A percentile compares a stretch with the other conserved stretches of the same genome.
Conservation (phyloP, 2,329 filamentous ascomycete genomes). For the Aspergillus proliferans region DNA sequence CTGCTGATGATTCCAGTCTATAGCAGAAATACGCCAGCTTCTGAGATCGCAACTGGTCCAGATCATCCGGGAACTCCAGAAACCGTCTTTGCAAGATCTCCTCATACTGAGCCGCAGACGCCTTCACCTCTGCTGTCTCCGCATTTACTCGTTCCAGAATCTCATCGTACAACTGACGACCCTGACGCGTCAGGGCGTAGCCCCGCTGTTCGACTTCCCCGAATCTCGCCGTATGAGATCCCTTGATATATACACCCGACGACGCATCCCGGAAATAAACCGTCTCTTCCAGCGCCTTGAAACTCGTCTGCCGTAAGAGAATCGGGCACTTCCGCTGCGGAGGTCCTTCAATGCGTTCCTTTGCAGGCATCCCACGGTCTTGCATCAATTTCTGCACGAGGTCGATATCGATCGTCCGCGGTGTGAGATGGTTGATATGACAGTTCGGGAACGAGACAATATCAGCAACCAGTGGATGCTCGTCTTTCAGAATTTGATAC, state of each 20-base stretch:
- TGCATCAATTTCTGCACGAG: slow-evolving; percentile 41
- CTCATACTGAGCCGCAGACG: slow-evolving; percentile 9
- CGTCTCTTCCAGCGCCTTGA: slow-evolving; percentile 46
- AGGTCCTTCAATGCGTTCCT: slow-evolving; percentile 49
- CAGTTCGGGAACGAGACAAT: slow-evolving; percentile 39
- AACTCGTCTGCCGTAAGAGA: slow-evolving; percentile 50
- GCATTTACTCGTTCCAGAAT: slow-evolving; percentile 27
- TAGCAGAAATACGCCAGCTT: slow-evolving; percentile 40
- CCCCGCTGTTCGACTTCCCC: slow-evolving; percentile 52
- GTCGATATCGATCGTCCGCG: slow-evolving; percentile 46
- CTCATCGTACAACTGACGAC: slow-evolving; percentile 43
- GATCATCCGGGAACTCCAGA: slow-evolving; percentile 38
- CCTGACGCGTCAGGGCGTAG: slow-evolving; percentile 43
- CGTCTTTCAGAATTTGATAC: slow-evolving; percentile 38
- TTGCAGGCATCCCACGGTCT: slow-evolving; percentile 36
- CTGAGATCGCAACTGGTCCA: slow-evolving; percentile 30
- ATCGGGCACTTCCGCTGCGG: slow-evolving; percentile 41
- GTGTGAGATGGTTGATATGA: slow-evolving; percentile 52
- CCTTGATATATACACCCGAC: slow-evolving; percentile 17
- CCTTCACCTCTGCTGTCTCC: slow-evolving; percentile 4
- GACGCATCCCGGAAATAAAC: slow-evolving; percentile 34
- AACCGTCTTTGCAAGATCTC: slow-evolving; percentile 26
- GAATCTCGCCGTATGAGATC: slow-evolving; percentile 46
- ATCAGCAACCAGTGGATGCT: slow-evolving; percentile 47
- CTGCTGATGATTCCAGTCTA: slow-evolving; percentile 8